These are phyloP conservation scores for Serendipita sp. DNA, from an alignment of 768 basidiomycete genomes.

Conservation along the genomic window DNA sequence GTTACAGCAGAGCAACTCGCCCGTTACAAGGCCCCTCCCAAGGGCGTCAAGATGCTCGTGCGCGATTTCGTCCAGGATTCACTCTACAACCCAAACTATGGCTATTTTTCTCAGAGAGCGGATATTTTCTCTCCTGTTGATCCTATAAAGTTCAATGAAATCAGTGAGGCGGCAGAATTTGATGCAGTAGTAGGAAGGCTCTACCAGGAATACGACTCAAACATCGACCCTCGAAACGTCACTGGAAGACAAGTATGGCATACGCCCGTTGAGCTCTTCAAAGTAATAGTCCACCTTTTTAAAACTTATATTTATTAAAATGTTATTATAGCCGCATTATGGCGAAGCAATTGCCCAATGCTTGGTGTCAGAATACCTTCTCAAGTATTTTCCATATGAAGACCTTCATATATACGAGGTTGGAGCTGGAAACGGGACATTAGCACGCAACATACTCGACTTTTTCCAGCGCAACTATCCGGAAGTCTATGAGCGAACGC, in stretches of 20 bases:
- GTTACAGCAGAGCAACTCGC: slow-evolving; percentile 62
- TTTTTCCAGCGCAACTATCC: slow-evolving; percentile 62
- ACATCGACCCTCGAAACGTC: slow-evolving; percentile 29
- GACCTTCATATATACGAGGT: slow-evolving; percentile 95
- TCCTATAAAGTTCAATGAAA: slow-evolving; percentile 47
- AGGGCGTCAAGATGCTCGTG: slow-evolving; percentile 77
- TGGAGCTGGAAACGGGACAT: slow-evolving; percentile 92
- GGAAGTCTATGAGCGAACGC: slow-evolving; percentile 83
- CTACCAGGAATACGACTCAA: slow-evolving; percentile 59
- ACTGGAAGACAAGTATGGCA: slow-evolving; percentile 92
- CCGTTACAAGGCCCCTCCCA: slow-evolving; percentile 41
- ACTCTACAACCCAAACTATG: slow-evolving; percentile 92
- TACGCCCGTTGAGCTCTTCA: slow-evolving; percentile 94
- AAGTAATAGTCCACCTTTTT: slow-evolving; percentile 34
- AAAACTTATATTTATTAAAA: background rate
- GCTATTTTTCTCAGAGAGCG: slow-evolving; percentile 89
- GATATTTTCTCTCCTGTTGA: slow-evolving; percentile 65
- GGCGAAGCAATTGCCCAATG: slow-evolving; percentile 81
- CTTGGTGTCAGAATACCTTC: slow-evolving; percentile 78
- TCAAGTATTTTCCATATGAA: slow-evolving; percentile 91
- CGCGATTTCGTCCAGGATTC: slow-evolving; percentile 96
- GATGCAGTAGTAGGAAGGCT: slow-evolving; percentile 61
- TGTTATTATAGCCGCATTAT: slow-evolving; percentile 63
- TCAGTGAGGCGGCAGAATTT: slow-evolving; percentile 59
- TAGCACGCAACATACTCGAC: slow-evolving; percentile 77